phyloP scores from a whole-genome alignment of 495 filamentous ascomycete species.

The Cercophora sp. region DNA sequence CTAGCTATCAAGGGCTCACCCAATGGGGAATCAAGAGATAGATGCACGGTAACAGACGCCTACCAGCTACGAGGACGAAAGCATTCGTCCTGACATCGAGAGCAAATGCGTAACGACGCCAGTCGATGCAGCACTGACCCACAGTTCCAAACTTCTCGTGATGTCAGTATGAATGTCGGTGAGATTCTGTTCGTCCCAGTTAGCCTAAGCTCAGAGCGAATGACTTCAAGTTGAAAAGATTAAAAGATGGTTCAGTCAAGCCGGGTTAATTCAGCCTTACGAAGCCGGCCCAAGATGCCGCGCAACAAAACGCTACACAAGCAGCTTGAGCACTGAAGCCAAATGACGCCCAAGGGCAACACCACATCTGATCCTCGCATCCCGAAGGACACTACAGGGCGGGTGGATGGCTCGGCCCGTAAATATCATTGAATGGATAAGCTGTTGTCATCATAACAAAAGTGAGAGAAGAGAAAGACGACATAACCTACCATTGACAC shows the following conservation, averaged over 20 bases:
- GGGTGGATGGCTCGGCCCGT: constrained; percentile 71
- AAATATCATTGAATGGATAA: constrained; percentile 98
- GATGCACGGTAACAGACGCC: no score
- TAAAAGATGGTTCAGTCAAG: constrained; percentile 44
- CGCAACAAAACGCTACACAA: constrained; percentile 42
- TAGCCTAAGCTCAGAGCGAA: no score
- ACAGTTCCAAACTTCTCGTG: no score
- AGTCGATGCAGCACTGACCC: no score
- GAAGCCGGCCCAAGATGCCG: constrained; percentile 35
- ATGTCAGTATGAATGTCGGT: no score
- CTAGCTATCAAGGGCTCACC: no score
- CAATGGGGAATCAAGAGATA: no score
- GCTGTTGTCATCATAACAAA: constrained; percentile 88
- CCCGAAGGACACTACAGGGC: constrained; percentile 62
- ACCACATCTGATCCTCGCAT: constrained; percentile 90
- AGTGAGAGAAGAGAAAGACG: neutral
- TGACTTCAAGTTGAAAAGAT: no score
- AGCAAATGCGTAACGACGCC: no score
- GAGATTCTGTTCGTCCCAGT: no score
- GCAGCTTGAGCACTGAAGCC: constrained; percentile 39
- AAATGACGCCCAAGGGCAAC: constrained; percentile 51
- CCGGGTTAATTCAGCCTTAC: constrained; percentile 50
- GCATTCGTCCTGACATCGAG: no score
- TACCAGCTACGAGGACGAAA: no score
- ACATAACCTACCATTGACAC: neutral